A percentile compares a stretch with the other conserved stretches of the same genome.
Conservation (phyloP, 2,329 filamentous ascomycete genomes). For the Ascosphaera aggregata region DNA sequence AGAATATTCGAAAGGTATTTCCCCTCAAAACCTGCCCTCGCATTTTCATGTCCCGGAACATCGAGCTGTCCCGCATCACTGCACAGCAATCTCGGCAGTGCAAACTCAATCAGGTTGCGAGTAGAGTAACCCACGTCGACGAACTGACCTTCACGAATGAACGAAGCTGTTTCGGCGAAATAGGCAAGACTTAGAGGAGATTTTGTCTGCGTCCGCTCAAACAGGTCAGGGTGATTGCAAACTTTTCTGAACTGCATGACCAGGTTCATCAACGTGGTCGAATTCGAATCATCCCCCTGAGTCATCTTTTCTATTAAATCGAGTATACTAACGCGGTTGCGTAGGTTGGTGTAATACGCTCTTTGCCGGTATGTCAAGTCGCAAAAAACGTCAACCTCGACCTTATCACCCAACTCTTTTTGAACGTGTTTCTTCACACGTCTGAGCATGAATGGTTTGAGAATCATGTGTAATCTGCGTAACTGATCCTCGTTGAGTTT, state of each 20-base stretch:
- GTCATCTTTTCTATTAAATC: slow-evolving; percentile 95
- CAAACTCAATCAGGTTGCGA: slow-evolving; percentile 64
- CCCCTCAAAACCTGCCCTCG: slow-evolving; percentile 52
- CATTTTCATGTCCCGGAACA: slow-evolving; percentile 49
- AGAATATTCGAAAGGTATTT: slow-evolving; percentile 60
- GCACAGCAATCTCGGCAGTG: slow-evolving; percentile 61
- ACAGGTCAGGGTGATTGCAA: slow-evolving; percentile 93
- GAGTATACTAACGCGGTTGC: slow-evolving; percentile 97
- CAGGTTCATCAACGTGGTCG: slow-evolving; percentile 91
- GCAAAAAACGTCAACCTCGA: slow-evolving; percentile 93
- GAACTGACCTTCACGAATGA: slow-evolving; percentile 65
- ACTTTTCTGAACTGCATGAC: slow-evolving; percentile 99
- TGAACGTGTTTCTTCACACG: slow-evolving; percentile 91
- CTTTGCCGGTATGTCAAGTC: slow-evolving; percentile 48
- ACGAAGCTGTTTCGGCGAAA: slow-evolving; percentile 89
- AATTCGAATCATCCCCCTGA: slow-evolving; percentile 81
- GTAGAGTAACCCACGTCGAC: slow-evolving; percentile 72
- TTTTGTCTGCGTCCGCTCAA: slow-evolving; percentile 70
- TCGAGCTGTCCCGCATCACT: slow-evolving; percentile 55
- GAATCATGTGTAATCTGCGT: slow-evolving; percentile 75
- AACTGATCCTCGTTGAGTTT: slow-evolving; percentile 83
- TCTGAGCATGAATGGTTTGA: slow-evolving; percentile 75
- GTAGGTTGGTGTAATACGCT: slow-evolving; percentile 64
- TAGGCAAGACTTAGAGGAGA: slow-evolving; percentile 66
- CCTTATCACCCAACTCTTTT: slow-evolving; percentile 97